These are phyloP conservation scores for Parasitella parasitica DNA, from an alignment of 371 early-diverging fungal genomes.

Conservation along the genomic window DNA sequence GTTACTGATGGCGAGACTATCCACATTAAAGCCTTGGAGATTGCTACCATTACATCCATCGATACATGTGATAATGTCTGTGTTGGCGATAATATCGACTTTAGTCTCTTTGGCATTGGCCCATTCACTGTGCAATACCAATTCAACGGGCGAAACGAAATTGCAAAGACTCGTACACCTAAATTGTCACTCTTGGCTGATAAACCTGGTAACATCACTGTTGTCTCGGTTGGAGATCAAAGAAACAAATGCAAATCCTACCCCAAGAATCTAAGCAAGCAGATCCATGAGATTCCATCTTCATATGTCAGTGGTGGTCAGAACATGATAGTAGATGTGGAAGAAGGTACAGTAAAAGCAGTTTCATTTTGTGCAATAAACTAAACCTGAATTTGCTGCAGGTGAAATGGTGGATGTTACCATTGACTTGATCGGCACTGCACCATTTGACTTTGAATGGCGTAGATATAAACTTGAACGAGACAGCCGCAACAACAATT, in stretches of 20 bases:
- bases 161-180: constrained; percentile 30
- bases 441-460: constrained; percentile 60
- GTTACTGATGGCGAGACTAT: constrained; percentile 18
- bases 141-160: constrained; percentile 41
- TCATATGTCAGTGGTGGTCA: constrained; percentile 51
- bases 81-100: constrained; percentile 54
- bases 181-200: constrained; percentile 47
- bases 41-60: constrained; percentile 41
- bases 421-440: constrained; percentile 48
- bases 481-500: constrained; percentile 36
- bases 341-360: constrained; percentile 45
- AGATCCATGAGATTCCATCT: constrained; percentile 49
- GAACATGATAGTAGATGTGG: constrained; percentile 49
- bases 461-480: constrained; percentile 46
- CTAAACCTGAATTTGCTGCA: background rate
- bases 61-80: constrained; percentile 41
- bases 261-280: constrained; percentile 37
- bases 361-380: too few relatives aligned
- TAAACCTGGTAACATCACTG: constrained; percentile 54
- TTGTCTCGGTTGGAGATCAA: constrained; percentile 53
- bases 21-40: constrained; percentile 40
- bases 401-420: constrained; percentile 54
- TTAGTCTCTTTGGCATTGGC: constrained; percentile 40
- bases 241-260: constrained; percentile 51
- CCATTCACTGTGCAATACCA: constrained; percentile 45